phyloP scores from a whole-genome alignment of 257 asterid genomes.

The Solanum phureja region DNA sequence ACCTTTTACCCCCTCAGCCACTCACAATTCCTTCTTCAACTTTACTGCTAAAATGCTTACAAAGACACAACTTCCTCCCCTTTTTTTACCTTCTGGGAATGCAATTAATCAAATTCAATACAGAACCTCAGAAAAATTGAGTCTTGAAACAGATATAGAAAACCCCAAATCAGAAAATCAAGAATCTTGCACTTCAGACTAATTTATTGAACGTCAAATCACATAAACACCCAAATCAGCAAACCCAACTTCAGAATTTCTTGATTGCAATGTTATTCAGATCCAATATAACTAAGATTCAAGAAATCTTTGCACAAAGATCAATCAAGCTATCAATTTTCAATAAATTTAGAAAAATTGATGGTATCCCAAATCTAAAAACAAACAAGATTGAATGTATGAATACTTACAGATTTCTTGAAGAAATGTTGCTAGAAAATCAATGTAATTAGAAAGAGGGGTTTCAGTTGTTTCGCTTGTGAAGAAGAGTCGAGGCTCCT shows the following conservation, averaged over 20 bases:
- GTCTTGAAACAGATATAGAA: background rate
- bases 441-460: background rate
- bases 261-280: background rate
- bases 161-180: background rate
- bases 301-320: background rate
- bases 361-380: background rate
- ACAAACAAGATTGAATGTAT: background rate
- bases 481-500: background rate
- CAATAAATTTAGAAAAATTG: background rate
- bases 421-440: background rate
- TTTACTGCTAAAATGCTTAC: background rate
- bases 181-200: background rate
- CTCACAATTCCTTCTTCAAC: background rate
- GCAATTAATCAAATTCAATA: no score
- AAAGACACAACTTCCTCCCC: background rate
- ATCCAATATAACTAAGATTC: background rate
- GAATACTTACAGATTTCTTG: background rate
- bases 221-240: background rate
- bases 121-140: background rate
- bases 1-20: background rate
- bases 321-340: background rate
- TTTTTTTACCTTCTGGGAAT: no score
- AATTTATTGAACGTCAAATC: background rate
- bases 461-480: background rate
- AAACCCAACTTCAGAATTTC: background rate